These are phyloP conservation scores for Solanum ossicruentum DNA, from an alignment of 257 asterid species.

Conservation along the genomic window DNA sequence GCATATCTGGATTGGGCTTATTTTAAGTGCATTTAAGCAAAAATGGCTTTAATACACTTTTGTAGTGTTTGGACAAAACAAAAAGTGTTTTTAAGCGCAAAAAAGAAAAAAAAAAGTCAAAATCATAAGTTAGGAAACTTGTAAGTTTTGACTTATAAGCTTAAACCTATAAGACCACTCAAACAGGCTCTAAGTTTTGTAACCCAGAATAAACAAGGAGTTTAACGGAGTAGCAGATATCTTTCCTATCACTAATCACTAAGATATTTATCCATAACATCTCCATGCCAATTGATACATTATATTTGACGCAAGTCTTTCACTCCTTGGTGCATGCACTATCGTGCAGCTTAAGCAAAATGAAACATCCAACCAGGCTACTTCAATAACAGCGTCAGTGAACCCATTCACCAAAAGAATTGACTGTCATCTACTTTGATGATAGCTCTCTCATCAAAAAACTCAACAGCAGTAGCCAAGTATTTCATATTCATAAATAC, in stretches of 20 bases:
- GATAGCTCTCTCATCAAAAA: background rate
- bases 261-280: background rate
- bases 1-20: background rate
- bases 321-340: background rate
- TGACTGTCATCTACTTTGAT: background rate
- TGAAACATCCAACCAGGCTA: background rate
- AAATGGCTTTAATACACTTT: background rate
- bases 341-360: background rate
- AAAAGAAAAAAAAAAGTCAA: no score
- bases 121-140: no score
- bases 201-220: background rate
- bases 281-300: background rate
- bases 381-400: no score
- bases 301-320: background rate
- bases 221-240: background rate
- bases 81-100: background rate
- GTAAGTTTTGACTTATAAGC: background rate
- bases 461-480: background rate
- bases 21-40: background rate
- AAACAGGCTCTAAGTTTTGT: background rate
- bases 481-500: background rate
- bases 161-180: background rate
- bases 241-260: background rate
- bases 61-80: background rate
- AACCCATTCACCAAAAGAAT: background rate